These are phyloP conservation scores for Panicum miliaceum DNA, from an alignment of 176 grass and related monocot species.

Conservation along the genomic window DNA sequence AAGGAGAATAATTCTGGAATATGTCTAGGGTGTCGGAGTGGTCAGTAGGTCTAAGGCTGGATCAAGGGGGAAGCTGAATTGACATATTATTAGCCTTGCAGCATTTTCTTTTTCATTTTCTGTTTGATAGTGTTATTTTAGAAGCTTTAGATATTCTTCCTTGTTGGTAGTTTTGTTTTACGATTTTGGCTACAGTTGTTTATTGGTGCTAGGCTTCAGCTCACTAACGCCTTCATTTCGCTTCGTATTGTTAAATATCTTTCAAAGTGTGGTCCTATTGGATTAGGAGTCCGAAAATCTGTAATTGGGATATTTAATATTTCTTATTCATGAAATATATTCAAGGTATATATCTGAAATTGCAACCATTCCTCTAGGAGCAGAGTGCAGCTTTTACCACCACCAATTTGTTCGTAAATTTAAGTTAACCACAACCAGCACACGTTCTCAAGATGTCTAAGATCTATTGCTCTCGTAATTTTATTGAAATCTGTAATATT, in stretches of 20 bases:
- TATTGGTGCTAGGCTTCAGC: not conserved
- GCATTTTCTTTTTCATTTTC: not conserved
- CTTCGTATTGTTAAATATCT: not conserved
- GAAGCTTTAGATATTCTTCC: not conserved
- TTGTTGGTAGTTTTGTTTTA: not conserved
- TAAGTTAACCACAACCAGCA: not conserved
- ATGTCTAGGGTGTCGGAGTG: not conserved
- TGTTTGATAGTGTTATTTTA: not conserved
- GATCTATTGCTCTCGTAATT: not conserved
- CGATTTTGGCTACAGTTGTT: not conserved
- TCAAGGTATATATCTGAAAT: conserved; percentile 1
- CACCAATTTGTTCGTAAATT: conserved; percentile 11
- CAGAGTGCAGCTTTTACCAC: conserved; percentile 8
- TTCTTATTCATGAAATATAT: not conserved
- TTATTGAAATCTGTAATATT: conserved; percentile 2
- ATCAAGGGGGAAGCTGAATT: not conserved
- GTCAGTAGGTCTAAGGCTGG: not conserved
- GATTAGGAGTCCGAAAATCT: not conserved
- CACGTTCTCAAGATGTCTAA: not conserved
- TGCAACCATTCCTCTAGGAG: not conserved
- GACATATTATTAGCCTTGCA: not conserved
- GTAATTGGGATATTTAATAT: not conserved
- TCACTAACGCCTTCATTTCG: not conserved
- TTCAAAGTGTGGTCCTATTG: not conserved
- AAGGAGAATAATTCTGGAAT: not conserved